Evolutionary conservation across 1,284 basidiomycete genomes (phyloP), one percentile per base, ranked within the genome.

Genomic region (Sporisorium graminicola): DNA sequence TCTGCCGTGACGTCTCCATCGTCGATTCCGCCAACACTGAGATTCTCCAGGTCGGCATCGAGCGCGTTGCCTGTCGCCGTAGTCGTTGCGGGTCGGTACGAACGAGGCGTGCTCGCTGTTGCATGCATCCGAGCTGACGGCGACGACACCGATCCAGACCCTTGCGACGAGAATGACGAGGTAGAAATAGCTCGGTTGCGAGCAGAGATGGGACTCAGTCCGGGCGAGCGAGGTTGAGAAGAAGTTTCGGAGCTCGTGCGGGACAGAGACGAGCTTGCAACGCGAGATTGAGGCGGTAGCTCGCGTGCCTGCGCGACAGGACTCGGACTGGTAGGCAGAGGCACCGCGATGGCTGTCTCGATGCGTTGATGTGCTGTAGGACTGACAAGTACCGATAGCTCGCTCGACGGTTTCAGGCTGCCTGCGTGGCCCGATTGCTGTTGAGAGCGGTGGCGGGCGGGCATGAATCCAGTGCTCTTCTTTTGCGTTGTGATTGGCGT

Each of bases 151-250:
- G 71, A 58, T 8, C 58, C 59, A 3, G 64, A 70, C 3, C 73
- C 67, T 18, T 75, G 73, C 9, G 73, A 75, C 1, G 73, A 75
- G 43, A 61, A 59, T 2, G 68, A 72, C 2, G 74, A 77, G 0
- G 65, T 59, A n/a, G 74, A 77, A 9, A 67, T 54, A 20, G 74
- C 74, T 5, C 74, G 62, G 5, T 46, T 37, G 10, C 74, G 62
- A 2, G 63, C 52, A 18, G 43, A 31, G 9, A 50, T 27, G 6
- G 72, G 72, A 13, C 63, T 70, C 18, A 69, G 31, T 1, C 63
- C 61, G 4, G 74, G 69, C 24, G 74, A 74, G 7, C 58, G 57
- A 22, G 68, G 56, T 12, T 57, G 57, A 5, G 58, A 68, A 16
- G 69, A 58, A 4, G 57, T 35, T 16, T 67, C 54, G 2, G 53